Base-by-base conservation (phyloP, 2,329 filamentous ascomycete genomes). In the Aurifilum marmelostoma region DNA sequence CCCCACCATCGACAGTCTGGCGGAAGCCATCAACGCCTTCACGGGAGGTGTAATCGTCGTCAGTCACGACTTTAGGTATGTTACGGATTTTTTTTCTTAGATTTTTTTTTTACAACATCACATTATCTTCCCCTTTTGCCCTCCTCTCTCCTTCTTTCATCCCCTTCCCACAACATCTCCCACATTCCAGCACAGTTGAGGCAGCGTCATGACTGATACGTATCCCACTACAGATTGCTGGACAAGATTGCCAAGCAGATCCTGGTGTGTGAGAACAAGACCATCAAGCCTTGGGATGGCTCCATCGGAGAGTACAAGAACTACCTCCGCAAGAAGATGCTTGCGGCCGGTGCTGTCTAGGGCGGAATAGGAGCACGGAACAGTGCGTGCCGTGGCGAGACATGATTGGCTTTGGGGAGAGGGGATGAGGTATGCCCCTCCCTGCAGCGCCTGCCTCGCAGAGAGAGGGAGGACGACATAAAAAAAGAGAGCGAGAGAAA, bases 211-310 rank as follows among this genome's bases (percentile, higher is more conserved):
- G 43, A 75, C 65, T 37, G 47, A 67, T 54, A 21, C 18, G 32
- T 63, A 43, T 1, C 7, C 41, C 24, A 12, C 29, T 65, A 52
- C 69, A 97, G 95, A 86, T 86, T 99, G 77, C 90, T 99, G 74
- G 96, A 99, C 89, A 97, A 97, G 87, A 98, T 99, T 80, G 96
- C 96, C 76, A 99, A 99, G 88, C 93, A 99, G 82, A 99, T 99
- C 82, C 90, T 99, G 84, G 96, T 99, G 68, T 99, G 97, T 83
- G 96, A 99, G 85, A 94, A 99, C 89, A 94, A 94, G 88, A 94
- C 94, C 18, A 94, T 98, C 75, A 90, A 87, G 76, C 83, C 89
- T 76, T 99, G 96, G 96, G 90, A 95, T 72, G 95, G 95, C 76
- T 84, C 83, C 73, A 99, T 99, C 77, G 91, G 91, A 75, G 90